Percentiles rank a stretch among this genome's conserved stretches.
Conservation (phyloP, 2,329 filamentous ascomycete genomes). For the Monosporascus ibericus region DNA sequence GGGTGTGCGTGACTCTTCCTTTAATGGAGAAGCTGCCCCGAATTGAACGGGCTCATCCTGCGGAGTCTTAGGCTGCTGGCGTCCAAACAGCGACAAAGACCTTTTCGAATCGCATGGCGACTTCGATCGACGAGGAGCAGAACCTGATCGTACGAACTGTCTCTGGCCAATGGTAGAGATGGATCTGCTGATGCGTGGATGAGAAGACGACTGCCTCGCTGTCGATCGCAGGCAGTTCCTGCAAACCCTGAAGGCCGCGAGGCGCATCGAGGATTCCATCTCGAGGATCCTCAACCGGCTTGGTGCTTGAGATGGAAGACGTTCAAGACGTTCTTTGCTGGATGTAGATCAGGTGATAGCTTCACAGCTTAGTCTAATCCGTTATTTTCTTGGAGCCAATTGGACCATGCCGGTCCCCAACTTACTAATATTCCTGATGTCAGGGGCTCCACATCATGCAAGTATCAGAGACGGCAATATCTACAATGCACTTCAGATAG, state of each 20-base stretch:
- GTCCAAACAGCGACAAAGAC: constrained; percentile 20
- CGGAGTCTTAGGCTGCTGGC: constrained; percentile 13
- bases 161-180: constrained; percentile 12
- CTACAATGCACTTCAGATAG: too few species aligned
- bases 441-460: too few species aligned
- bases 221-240: constrained; percentile 20
- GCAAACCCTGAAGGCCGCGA: constrained; percentile 21
- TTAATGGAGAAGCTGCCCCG: constrained; percentile 9
- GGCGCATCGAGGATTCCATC: constrained; percentile 25
- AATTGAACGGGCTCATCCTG: constrained; percentile 10
- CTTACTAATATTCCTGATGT: too few species aligned
- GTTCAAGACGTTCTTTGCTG: too few species aligned
- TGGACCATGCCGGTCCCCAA: too few species aligned
- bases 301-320: too few species aligned
- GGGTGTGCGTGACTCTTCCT: constrained; percentile 15
- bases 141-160: constrained; percentile 7
- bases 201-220: constrained; percentile 9
- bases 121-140: constrained; percentile 1
- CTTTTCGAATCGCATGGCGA: constrained; percentile 8
- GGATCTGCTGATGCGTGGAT: constrained; percentile 11
- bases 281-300: neutral
- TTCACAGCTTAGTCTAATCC: too few species aligned
- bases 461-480: too few species aligned
- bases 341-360: too few species aligned
- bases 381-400: too few species aligned